Percentiles rank a stretch among this genome's conserved stretches.
Evolutionary conservation across 441 rosid species (phyloP).

Genomic region (Cnidoscolus chayamansa): DNA sequence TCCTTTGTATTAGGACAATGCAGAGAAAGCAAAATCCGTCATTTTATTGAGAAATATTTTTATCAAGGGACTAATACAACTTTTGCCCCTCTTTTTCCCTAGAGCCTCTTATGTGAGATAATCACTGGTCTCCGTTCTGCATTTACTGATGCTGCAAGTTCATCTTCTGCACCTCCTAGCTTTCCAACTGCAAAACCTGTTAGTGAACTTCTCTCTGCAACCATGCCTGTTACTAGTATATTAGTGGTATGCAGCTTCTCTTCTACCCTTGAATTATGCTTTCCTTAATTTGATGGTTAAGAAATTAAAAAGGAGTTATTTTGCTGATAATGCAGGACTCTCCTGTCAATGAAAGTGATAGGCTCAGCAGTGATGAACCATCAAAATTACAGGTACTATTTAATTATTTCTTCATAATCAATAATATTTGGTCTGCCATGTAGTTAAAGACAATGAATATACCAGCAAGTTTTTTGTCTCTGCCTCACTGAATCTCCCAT

Average conservation of each 20-base stretch:
- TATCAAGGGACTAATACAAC: slow-evolving; percentile 9
- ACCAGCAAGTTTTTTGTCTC: not conserved
- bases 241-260: slow-evolving; percentile 33
- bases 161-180: slow-evolving; percentile 71
- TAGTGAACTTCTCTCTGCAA: slow-evolving; percentile 57
- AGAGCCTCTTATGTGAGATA: slow-evolving; percentile 78
- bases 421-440: slow-evolving; percentile 3
- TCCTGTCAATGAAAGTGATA: slow-evolving; percentile 33
- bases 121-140: slow-evolving; percentile 70
- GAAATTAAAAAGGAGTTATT: not conserved
- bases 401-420: not conserved
- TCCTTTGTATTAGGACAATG: not conserved
- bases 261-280: not conserved
- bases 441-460: not conserved
- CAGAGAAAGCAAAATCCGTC: not conserved
- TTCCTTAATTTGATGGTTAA: slow-evolving; percentile 5
- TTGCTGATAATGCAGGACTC: slow-evolving; percentile 44
- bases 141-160: slow-evolving; percentile 67
- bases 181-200: slow-evolving; percentile 58
- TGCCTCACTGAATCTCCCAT: not conserved
- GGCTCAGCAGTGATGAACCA: slow-evolving; percentile 41
- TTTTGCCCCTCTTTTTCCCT: slow-evolving; percentile 21
- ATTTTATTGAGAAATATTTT: not conserved
- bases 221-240: slow-evolving; percentile 36
- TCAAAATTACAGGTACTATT: slow-evolving; percentile 46